phyloP scores from a whole-genome alignment of 1,139 yeast genomes.

The Hyphopichia pseudoburtonii region DNA sequence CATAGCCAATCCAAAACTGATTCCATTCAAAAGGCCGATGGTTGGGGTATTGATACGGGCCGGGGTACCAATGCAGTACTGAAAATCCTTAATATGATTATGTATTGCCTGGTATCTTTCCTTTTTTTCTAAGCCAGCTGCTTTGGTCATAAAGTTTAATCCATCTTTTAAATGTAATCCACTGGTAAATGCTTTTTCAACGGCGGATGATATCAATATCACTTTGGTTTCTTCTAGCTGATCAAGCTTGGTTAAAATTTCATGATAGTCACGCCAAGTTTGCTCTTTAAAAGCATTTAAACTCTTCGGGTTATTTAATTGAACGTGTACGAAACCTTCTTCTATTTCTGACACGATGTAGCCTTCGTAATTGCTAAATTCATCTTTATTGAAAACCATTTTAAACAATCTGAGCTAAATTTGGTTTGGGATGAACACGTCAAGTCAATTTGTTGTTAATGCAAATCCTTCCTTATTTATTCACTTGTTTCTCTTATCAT shows the following conservation, averaged over 20 bases:
- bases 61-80: slow-evolving; percentile 50
- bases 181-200: slow-evolving; percentile 59
- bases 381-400: slow-evolving; percentile 25
- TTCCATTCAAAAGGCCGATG: slow-evolving; percentile 48
- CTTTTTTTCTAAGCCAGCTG: slow-evolving; percentile 14
- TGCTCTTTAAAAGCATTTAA: slow-evolving; percentile 60
- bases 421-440: no score
- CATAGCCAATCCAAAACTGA: slow-evolving; percentile 61
- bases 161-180: slow-evolving; percentile 63
- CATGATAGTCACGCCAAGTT: slow-evolving; percentile 57
- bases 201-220: slow-evolving; percentile 56
- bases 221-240: slow-evolving; percentile 46
- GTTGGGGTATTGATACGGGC: slow-evolving; percentile 50
- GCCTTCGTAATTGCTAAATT: slow-evolving; percentile 33
- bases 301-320: slow-evolving; percentile 61
- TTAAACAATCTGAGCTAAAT: no score
- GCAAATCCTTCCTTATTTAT: no score
- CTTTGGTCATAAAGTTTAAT: slow-evolving; percentile 11
- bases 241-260: slow-evolving; percentile 49
- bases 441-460: no score
- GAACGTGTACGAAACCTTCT: slow-evolving; percentile 56
- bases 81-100: slow-evolving; percentile 56
- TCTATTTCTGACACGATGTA: slow-evolving; percentile 42
- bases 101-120: slow-evolving; percentile 28
- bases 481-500: no score